Evolutionary conservation across 2,329 filamentous ascomycete species (phyloP), one percentile per base, ranked within the genome.

Genomic region (Cadophora sp.): DNA sequence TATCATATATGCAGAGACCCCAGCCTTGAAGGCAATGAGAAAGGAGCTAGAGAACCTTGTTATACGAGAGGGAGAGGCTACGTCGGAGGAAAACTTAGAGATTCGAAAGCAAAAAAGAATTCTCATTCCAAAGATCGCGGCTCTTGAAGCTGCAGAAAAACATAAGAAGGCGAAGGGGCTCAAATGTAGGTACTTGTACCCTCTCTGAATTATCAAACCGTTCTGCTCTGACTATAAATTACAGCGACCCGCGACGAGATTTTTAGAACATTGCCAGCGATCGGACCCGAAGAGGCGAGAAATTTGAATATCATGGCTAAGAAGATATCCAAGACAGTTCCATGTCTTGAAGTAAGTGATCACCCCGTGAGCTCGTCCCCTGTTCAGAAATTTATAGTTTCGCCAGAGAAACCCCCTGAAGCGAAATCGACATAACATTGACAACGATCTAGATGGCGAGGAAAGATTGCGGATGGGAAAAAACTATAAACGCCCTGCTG

Each of bases 391-490:
- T 31, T 67, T 43, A 68, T 4, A 31, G 29, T n/a, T 19, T 19
- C 16, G 26, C 14, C 22, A 65, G 58, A 59, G 46, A 63, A 34
- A 9, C 2, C 55, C 55, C 19, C 66, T 7, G 43, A 72, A 71
- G 51, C 70, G 67, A 40, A 62, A 64, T 43, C 60, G 66, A 22
- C 31, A 58, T 6, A 56, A 68, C 22, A 31, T 50, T 5, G 62
- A 60, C n/a, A 56, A 68, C 19, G 69, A 74, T 24, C 61, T 73
- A 1, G 73, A 75, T 19, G 73, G 73, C 43, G 73, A 73, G 62
- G 73, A 73, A 9, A 68, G 68, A 43, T 48, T 71, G 11, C 64
- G 67, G 24, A 61, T 68, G 11, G 65, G 69, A 19, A 64, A 67
- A n/a, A 48, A 19, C 24, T 34, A 69, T 46, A 65, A 62, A 6